Percentiles rank a stretch among this genome's conserved stretches.
phyloP scores from a whole-genome alignment of 768 basidiomycete genomes.

The Lenzites betulinus region DNA sequence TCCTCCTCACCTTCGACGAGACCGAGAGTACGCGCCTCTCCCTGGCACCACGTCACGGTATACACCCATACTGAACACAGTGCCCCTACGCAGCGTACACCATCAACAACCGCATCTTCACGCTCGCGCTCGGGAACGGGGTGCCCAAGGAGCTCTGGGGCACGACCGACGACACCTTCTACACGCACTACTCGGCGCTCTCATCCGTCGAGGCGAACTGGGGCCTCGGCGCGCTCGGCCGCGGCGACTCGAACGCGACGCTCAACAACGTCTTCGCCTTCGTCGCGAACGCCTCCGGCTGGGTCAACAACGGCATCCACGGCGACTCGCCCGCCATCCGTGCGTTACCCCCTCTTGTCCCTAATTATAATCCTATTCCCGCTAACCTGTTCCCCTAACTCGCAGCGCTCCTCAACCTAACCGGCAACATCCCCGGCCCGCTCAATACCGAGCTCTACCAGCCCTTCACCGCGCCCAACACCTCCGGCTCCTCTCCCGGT shows the following conservation, averaged over 20 bases:
- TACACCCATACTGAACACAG: background rate
- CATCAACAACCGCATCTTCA: conserved; percentile 49
- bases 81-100: conserved; percentile 27
- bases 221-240: conserved; percentile 60
- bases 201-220: conserved; percentile 63
- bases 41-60: too few relatives aligned
- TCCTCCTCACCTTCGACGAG: conserved; percentile 67
- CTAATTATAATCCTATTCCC: too few relatives aligned
- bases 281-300: conserved; percentile 49
- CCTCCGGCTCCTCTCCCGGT: conserved; percentile 42
- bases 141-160: conserved; percentile 45
- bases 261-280: conserved; percentile 53
- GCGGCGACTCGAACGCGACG: conserved; percentile 54
- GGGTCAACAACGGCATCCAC: conserved; percentile 41
- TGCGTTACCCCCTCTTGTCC: conserved; percentile 9
- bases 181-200: conserved; percentile 62
- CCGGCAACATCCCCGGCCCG: conserved; percentile 45
- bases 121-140: conserved; percentile 47
- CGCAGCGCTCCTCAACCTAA: conserved; percentile 41
- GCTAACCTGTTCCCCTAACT: conserved; percentile 16
- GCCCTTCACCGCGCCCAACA: conserved; percentile 49
- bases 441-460: conserved; percentile 43
- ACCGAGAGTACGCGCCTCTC: conserved; percentile 34
- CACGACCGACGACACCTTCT: conserved; percentile 54
- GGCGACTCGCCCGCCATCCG: conserved; percentile 27